These are phyloP conservation scores for Agaricus blazei DNA, from an alignment of 768 basidiomycete species.

Conservation along the genomic window DNA sequence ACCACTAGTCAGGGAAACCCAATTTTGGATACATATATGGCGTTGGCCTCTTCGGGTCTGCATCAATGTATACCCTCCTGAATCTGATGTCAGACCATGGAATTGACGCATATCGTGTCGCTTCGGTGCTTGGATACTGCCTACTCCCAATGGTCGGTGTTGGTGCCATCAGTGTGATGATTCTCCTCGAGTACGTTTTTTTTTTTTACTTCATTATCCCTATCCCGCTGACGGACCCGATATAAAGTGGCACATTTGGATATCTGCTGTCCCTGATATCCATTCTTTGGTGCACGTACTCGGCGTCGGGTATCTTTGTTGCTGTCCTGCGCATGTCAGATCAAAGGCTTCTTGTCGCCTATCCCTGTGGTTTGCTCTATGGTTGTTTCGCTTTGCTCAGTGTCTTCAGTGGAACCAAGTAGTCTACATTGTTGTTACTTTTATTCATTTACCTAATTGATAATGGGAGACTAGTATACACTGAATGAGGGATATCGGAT, in stretches of 20 bases:
- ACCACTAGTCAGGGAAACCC: constrained; percentile 85
- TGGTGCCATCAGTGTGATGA: constrained; percentile 80
- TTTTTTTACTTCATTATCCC: background rate
- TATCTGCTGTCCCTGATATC: constrained; percentile 79
- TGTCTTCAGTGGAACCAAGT: constrained; percentile 63
- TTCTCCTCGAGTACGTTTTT: constrained; percentile 77
- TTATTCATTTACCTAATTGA: background rate
- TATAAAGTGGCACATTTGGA: constrained; percentile 69
- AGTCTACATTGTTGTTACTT: background rate
- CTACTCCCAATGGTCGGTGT: constrained; percentile 95
- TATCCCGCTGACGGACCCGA: constrained; percentile 10
- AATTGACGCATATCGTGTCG: constrained; percentile 93
- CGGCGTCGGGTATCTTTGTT: constrained; percentile 94
- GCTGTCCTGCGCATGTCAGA: constrained; percentile 94
- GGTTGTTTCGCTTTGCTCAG: constrained; percentile 92
- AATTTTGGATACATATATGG: constrained; percentile 99
- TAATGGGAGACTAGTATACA: background rate
- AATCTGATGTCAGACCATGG: constrained; percentile 96
- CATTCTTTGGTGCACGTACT: constrained; percentile 95
- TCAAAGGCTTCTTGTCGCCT: constrained; percentile 92
- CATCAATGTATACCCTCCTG: constrained; percentile 88
- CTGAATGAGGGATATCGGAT: constrained; percentile 5
- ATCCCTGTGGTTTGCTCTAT: constrained; percentile 91
- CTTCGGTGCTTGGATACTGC: constrained; percentile 95
- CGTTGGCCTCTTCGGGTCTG: constrained; percentile 90